Evolutionary conservation across 2,329 filamentous ascomycete genomes (phyloP).

Genomic region (Nemania serpens): DNA sequence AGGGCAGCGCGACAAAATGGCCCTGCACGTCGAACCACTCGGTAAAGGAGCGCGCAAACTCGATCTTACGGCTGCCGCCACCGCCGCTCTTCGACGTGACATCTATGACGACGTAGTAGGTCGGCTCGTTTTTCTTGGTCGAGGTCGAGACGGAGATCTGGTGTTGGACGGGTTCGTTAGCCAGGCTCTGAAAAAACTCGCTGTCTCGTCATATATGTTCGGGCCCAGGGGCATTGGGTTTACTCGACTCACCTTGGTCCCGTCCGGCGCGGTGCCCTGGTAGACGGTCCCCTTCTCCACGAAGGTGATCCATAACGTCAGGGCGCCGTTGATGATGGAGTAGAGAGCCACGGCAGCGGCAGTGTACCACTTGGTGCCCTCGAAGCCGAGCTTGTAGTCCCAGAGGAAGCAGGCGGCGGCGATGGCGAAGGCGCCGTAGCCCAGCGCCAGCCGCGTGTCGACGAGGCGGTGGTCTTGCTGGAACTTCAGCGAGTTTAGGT

Average conservation of each 20-base stretch:
- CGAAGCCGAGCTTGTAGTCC: slow-evolving; percentile 91
- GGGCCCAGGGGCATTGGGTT: too few species aligned
- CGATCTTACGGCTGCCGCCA: slow-evolving; percentile 48
- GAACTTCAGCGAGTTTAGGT: slow-evolving; percentile 88
- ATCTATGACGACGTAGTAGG: slow-evolving; percentile 76
- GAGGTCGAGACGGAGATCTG: slow-evolving; percentile 75
- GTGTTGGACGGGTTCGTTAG: neutral
- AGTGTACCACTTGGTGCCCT: slow-evolving; percentile 81
- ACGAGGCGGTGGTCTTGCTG: slow-evolving; percentile 78
- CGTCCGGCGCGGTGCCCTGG: slow-evolving; percentile 68
- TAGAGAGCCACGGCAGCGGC: slow-evolving; percentile 79
- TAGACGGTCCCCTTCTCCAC: slow-evolving; percentile 86
- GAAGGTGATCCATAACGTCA: slow-evolving; percentile 82
- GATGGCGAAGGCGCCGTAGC: slow-evolving; percentile 80
- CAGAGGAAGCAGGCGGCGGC: slow-evolving; percentile 84
- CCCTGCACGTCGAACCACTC: slow-evolving; percentile 78
- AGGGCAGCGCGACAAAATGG: slow-evolving; percentile 73
- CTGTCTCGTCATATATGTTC: too few species aligned
- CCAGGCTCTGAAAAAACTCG: too few species aligned
- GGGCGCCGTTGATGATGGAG: slow-evolving; percentile 73
- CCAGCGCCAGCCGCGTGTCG: slow-evolving; percentile 81
- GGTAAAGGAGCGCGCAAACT: slow-evolving; percentile 68
- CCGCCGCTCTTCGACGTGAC: slow-evolving; percentile 49
- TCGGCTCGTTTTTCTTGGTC: slow-evolving; percentile 78
- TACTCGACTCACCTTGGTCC: slow-evolving; percentile 43